phyloP scores from a whole-genome alignment of 2,329 filamentous ascomycete species.

The Bertia moriformis region DNA sequence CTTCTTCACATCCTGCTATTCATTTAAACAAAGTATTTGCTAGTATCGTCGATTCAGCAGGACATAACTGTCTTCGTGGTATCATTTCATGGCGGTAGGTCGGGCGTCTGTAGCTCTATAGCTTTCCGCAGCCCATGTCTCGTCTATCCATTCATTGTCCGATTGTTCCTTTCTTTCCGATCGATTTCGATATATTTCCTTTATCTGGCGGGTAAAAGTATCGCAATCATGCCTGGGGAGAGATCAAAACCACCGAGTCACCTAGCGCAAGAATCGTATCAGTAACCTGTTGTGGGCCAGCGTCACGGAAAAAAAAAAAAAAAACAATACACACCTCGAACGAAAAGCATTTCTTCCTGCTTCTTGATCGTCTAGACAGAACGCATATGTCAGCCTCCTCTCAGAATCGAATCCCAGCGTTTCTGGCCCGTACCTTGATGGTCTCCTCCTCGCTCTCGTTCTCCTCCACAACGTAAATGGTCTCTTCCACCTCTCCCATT shows the following conservation, averaged over 20 bases:
- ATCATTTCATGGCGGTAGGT: too few species aligned
- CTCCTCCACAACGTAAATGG: conserved; percentile 84
- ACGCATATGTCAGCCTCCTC: conserved; percentile 3
- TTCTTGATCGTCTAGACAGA: conserved; percentile 68
- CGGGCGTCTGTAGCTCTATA: too few species aligned
- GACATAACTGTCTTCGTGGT: too few species aligned
- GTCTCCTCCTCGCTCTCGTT: conserved; percentile 68
- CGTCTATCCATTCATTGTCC: too few species aligned
- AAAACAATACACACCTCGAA: conserved; percentile 56
- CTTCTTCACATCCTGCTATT: too few species aligned
- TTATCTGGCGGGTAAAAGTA: too few species aligned
- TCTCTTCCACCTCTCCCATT: conserved; percentile 91
- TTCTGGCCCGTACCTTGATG: conserved; percentile 42
- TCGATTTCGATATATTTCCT: too few species aligned
- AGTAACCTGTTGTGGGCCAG: conserved; percentile 2
- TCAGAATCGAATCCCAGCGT: background rate
- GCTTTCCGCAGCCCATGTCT: too few species aligned
- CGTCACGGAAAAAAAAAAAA: conserved; percentile 5
- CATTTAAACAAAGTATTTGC: too few species aligned
- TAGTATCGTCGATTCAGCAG: too few species aligned
- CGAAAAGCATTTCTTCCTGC: conserved; percentile 97
- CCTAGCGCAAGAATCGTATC: conserved; percentile 31
- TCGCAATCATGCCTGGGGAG: conserved; percentile 29
- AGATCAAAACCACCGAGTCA: conserved; percentile 61
- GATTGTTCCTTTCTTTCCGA: too few species aligned